These are phyloP conservation scores for Thinopyrum obtusiflorum DNA, from an alignment of 202 grass and related monocot species.

Conservation along the genomic window DNA sequence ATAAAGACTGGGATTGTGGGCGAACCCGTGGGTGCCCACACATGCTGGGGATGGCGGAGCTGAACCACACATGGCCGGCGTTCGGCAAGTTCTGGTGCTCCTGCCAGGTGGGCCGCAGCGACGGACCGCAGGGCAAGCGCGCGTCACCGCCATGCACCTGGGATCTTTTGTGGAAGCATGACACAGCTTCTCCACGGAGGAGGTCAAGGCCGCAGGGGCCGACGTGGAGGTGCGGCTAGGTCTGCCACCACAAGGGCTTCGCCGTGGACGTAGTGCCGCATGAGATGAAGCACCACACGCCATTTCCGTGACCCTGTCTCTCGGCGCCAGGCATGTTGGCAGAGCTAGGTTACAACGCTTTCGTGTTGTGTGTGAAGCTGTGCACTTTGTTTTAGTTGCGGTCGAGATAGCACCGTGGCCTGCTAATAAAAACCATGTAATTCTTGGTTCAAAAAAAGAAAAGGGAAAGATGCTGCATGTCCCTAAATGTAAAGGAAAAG, in stretches of 20 bases:
- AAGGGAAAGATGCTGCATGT: no score
- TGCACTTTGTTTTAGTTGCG: neutral
- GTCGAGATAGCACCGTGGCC: neutral
- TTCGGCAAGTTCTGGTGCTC: slow-evolving; percentile 96
- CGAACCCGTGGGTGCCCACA: slow-evolving; percentile 46
- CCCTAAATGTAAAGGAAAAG: no score
- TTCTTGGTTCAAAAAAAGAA: no score
- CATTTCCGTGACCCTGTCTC: slow-evolving; percentile 29
- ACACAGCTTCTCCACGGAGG: slow-evolving; percentile 54
- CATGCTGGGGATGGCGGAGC: slow-evolving; percentile 53
- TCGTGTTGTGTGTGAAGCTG: neutral
- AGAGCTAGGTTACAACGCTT: neutral
- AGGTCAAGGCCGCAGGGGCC: slow-evolving; percentile 42
- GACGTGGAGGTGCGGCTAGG: slow-evolving; percentile 45
- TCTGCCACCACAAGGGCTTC: slow-evolving; percentile 69
- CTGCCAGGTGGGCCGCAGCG: slow-evolving; percentile 80
- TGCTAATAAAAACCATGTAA: no score
- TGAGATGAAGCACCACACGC: slow-evolving; percentile 57
- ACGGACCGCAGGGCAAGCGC: slow-evolving; percentile 55
- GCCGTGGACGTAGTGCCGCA: slow-evolving; percentile 57
- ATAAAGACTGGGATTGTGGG: slow-evolving; percentile 66
- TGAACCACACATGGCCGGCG: slow-evolving; percentile 39
- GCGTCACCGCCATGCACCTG: slow-evolving; percentile 46
- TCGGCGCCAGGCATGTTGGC: neutral
- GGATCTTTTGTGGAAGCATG: slow-evolving; percentile 53